Conservation (phyloP, 2,329 filamentous ascomycete species). For the Chrysoporthe puriensis region DNA sequence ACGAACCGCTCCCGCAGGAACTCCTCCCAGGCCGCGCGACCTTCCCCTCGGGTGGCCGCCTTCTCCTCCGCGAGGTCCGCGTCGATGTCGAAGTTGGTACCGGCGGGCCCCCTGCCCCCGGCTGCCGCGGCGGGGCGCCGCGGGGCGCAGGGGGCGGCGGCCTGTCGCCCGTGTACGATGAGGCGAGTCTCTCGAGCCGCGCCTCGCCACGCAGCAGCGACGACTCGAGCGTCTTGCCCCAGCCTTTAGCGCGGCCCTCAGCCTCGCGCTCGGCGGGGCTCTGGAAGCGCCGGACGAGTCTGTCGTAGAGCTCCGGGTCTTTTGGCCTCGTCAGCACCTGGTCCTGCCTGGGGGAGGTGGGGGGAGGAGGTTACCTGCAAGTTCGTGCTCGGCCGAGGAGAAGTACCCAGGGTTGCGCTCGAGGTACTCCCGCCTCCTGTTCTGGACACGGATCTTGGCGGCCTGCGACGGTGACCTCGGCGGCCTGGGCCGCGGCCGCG, state of each 20-base stretch:
- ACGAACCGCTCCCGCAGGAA: constrained; percentile 78
- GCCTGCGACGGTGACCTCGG: constrained; percentile 46
- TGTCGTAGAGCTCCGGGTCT: constrained; percentile 84
- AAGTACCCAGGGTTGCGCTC: constrained; percentile 76
- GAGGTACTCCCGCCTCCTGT: constrained; percentile 78
- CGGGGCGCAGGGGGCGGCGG: constrained; percentile 30
- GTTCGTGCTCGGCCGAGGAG: constrained; percentile 55
- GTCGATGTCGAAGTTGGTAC: constrained; percentile 44
- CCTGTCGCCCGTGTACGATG: constrained; percentile 38
- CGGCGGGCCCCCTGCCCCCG: not conserved
- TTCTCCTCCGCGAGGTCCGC: constrained; percentile 51
- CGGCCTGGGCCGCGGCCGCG: constrained; percentile 49
- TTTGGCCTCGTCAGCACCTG: too few relatives aligned
- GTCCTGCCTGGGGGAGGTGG: constrained; percentile 13
- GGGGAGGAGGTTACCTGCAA: constrained; percentile 46
- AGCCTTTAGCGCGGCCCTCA: constrained; percentile 75
- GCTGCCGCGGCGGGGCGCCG: not conserved
- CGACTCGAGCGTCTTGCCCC: constrained; percentile 76
- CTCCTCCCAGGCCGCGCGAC: constrained; percentile 68
- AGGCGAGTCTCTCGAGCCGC: constrained; percentile 63
- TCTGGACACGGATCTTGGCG: constrained; percentile 65
- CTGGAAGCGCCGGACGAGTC: constrained; percentile 77
- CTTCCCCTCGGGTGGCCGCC: constrained; percentile 65
- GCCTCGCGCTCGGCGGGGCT: constrained; percentile 72
- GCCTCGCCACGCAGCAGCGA: constrained; percentile 78